These are phyloP conservation scores for Inga oerstediana DNA, from an alignment of 306 rosid species.

Conservation along the genomic window DNA sequence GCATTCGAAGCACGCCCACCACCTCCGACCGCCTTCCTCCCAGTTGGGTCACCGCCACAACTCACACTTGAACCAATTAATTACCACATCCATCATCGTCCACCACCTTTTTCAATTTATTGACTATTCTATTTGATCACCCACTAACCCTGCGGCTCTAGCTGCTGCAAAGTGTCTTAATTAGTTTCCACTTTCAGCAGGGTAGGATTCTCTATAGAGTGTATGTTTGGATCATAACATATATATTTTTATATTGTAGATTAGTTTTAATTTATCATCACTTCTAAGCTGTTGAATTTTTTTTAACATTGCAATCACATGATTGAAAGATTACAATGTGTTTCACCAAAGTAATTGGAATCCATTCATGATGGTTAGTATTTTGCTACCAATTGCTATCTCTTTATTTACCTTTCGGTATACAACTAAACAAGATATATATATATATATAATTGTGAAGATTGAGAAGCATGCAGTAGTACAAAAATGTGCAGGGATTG, in stretches of 20 bases:
- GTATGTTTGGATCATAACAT: neutral
- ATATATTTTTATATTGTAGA: neutral
- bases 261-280: neutral
- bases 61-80: slow-evolving; percentile 31
- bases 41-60: slow-evolving; percentile 43
- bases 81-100: neutral
- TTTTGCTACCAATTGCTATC: no score
- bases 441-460: no score
- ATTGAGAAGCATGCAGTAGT: no score
- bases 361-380: no score
- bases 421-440: no score
- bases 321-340: neutral
- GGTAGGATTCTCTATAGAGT: neutral
- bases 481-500: no score
- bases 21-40: slow-evolving; percentile 58
- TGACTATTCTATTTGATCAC: neutral
- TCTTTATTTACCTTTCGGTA: no score
- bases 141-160: slow-evolving; percentile 1
- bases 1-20: slow-evolving; percentile 61
- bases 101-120: neutral
- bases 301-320: neutral
- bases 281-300: neutral
- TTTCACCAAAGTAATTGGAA: neutral
- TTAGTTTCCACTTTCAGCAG: neutral
- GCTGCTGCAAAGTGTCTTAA: neutral